phyloP scores from a whole-genome alignment of 148 eudicot genomes.

The Pharnaceum exiguum region DNA sequence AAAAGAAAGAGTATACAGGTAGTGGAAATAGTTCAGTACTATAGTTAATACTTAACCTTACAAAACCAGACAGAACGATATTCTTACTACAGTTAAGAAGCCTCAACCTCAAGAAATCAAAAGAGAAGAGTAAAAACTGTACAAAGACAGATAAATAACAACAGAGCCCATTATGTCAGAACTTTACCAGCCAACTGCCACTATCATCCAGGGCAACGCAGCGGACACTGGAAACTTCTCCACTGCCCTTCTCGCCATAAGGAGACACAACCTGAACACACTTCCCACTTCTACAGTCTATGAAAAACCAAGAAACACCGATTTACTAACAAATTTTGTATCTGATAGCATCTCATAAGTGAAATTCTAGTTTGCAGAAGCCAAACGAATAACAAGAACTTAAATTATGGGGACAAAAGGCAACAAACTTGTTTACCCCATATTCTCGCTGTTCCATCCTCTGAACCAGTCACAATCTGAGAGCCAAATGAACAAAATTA shows the following conservation, averaged over 20 bases:
- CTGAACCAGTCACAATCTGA: conserved; percentile 93
- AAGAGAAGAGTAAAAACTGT: no score
- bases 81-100: no score
- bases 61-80: no score
- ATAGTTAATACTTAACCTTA: no score
- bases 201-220: conserved; percentile 91
- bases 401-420: background rate
- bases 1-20: no score
- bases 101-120: no score
- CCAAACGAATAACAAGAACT: background rate
- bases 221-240: conserved; percentile 48
- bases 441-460: conserved; percentile 89
- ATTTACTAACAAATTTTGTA: background rate
- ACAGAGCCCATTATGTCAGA: background rate
- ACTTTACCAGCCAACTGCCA: conserved; percentile 96
- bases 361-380: background rate
- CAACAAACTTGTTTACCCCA: conserved; percentile 49
- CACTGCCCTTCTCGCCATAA: conserved; percentile 38
- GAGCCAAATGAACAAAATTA: conserved; percentile 12
- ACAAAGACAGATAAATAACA: no score
- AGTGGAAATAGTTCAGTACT: no score
- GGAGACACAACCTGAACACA: conserved; percentile 64
- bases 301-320: conserved; percentile 5
- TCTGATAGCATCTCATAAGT: background rate
- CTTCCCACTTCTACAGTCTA: conserved; percentile 82